Evolutionary conservation across 2,329 filamentous ascomycete species (phyloP).

Genomic region (Chrysoporthe austroafricana): DNA sequence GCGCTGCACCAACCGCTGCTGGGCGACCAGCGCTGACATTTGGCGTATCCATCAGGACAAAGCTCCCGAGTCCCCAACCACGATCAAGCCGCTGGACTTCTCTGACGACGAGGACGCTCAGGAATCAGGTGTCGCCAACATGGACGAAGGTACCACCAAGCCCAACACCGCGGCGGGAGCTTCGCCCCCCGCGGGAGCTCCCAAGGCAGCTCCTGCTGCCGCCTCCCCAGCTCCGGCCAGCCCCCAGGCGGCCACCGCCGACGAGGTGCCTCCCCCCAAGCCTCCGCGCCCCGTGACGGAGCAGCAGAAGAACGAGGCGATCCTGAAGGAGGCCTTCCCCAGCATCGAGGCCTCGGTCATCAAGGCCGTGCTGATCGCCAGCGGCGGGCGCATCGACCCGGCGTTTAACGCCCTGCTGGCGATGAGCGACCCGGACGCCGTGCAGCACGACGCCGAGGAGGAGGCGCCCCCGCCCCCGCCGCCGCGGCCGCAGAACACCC

Average conservation of each 20-base stretch:
- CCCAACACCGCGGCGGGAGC: constrained; percentile 29
- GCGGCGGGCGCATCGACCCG: constrained; percentile 84
- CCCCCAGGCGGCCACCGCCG: constrained; percentile 36
- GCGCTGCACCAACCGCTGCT: constrained; percentile 18
- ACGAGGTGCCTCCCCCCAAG: constrained; percentile 68
- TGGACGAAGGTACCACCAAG: constrained; percentile 41
- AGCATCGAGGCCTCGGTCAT: constrained; percentile 78
- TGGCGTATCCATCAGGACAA: constrained; percentile 22
- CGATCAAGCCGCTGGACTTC: constrained; percentile 66
- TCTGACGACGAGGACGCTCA: constrained; percentile 73
- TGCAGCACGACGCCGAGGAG: constrained; percentile 57
- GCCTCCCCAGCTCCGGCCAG: constrained; percentile 24
- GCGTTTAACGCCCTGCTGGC: constrained; percentile 93
- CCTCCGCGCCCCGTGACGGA: constrained; percentile 83
- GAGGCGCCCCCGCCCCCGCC: constrained; percentile 72
- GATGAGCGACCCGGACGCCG: constrained; percentile 79
- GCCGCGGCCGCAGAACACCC: constrained; percentile 52
- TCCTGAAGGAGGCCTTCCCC: constrained; percentile 92
- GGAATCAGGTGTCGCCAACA: constrained; percentile 54
- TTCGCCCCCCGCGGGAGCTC: constrained; percentile 34
- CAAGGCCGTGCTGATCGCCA: constrained; percentile 85
- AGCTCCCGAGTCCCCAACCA: constrained; percentile 66
- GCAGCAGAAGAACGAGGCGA: constrained; percentile 82
- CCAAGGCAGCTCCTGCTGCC: constrained; percentile 30
- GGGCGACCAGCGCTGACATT: constrained; percentile 19